Evolutionary conservation across 2,329 filamentous ascomycete species (phyloP).

Genomic region (Ophiostoma ips): DNA sequence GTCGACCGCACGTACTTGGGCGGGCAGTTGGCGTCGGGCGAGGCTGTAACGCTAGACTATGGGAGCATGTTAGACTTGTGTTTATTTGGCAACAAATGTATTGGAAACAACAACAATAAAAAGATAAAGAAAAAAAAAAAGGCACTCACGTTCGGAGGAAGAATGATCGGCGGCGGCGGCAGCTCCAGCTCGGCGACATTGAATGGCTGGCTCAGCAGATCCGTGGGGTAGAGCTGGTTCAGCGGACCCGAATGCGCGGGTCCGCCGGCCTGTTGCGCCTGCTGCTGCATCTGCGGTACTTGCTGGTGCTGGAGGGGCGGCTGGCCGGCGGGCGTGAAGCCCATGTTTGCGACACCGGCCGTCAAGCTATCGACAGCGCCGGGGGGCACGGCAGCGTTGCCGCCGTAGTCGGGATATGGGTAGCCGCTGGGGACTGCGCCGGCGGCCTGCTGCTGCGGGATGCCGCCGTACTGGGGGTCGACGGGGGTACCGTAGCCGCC

Average conservation of each 20-base stretch:
- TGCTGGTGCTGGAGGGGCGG: slow-evolving; percentile 26
- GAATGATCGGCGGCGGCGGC: slow-evolving; percentile 76
- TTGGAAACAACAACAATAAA: slow-evolving; percentile 5
- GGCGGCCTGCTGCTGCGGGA: slow-evolving; percentile 22
- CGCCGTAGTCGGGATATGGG: slow-evolving; percentile 55
- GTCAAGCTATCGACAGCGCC: slow-evolving; percentile 58
- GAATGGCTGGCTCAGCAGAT: slow-evolving; percentile 84
- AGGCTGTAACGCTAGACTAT: slow-evolving; percentile 83
- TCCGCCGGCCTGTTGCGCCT: slow-evolving; percentile 29
- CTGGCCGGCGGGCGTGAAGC: slow-evolving; percentile 53
- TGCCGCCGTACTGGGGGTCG: slow-evolving; percentile 27
- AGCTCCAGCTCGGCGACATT: slow-evolving; percentile 86
- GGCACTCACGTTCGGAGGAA: slow-evolving; percentile 87
- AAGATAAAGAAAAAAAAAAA: slow-evolving; percentile 15
- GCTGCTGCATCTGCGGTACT: slow-evolving; percentile 36
- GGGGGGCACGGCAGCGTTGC: slow-evolving; percentile 26
- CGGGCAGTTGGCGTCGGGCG: slow-evolving; percentile 79
- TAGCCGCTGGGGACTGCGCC: slow-evolving; percentile 44
- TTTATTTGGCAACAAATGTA: no score
- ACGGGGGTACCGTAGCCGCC: slow-evolving; percentile 41
- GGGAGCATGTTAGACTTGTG: neutral
- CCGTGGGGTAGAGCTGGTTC: slow-evolving; percentile 85
- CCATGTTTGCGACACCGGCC: slow-evolving; percentile 75
- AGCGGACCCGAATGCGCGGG: slow-evolving; percentile 38
- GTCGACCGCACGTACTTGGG: slow-evolving; percentile 93